Conservation (phyloP, 2,329 filamentous ascomycete genomes). For the Alternaria arborescens region DNA sequence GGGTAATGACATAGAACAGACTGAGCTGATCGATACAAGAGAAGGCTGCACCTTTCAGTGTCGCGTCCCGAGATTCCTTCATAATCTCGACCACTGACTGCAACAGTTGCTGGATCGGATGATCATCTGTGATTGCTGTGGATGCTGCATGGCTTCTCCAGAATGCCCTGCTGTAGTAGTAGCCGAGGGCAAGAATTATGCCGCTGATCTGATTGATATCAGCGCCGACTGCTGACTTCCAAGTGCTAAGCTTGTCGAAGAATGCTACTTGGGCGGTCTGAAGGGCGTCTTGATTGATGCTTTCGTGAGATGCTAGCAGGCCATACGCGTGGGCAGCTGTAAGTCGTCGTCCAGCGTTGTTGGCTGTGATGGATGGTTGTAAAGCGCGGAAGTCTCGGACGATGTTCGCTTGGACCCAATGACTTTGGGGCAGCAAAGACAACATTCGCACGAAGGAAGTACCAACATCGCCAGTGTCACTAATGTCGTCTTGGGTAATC, state of each 20-base stretch:
- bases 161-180: slow-evolving; percentile 64
- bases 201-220: slow-evolving; percentile 68
- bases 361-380: slow-evolving; percentile 71
- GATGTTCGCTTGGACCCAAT: slow-evolving; percentile 43
- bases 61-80: slow-evolving; percentile 62
- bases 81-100: slow-evolving; percentile 61
- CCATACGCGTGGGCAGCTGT: slow-evolving; percentile 76
- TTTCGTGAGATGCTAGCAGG: slow-evolving; percentile 74
- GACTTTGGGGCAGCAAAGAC: slow-evolving; percentile 62
- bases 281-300: slow-evolving; percentile 53
- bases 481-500: slow-evolving; percentile 51
- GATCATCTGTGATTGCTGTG: slow-evolving; percentile 38
- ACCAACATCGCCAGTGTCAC: slow-evolving; percentile 56
- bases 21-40: slow-evolving; percentile 68
- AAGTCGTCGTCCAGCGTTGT: slow-evolving; percentile 72
- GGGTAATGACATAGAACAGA: slow-evolving; percentile 65
- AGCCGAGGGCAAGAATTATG: slow-evolving; percentile 66
- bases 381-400: slow-evolving; percentile 58
- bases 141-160: slow-evolving; percentile 56
- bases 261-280: slow-evolving; percentile 57
- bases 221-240: slow-evolving; percentile 68
- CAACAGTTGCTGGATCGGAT: slow-evolving; percentile 54
- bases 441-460: slow-evolving; percentile 63
- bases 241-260: slow-evolving; percentile 58
- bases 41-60: slow-evolving; percentile 66